These are phyloP conservation scores for Suillus placidus DNA, from an alignment of 768 basidiomycete genomes.

Conservation along the genomic window DNA sequence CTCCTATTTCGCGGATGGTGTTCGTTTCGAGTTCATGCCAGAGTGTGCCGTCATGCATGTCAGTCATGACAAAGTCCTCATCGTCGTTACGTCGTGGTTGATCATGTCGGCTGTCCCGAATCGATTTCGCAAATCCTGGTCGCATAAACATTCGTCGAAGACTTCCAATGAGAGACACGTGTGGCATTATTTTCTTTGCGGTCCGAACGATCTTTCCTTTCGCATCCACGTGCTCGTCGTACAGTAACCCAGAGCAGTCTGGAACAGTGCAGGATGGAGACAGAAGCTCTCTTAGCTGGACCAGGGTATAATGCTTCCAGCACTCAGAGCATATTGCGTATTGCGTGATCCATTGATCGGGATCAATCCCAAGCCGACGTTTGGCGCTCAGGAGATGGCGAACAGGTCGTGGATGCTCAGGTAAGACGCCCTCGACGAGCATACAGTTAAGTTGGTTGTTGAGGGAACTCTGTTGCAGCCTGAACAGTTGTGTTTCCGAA, in stretches of 20 bases:
- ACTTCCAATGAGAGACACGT: background rate
- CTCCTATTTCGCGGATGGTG: background rate
- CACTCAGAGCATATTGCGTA: constrained; percentile 9
- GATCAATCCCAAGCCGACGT: constrained; percentile 28
- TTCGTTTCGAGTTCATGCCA: background rate
- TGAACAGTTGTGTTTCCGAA: background rate
- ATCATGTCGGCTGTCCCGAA: background rate
- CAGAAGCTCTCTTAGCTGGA: background rate
- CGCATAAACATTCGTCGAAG: background rate
- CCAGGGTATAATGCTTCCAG: background rate
- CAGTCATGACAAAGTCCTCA: background rate
- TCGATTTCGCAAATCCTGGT: background rate
- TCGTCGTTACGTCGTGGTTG: background rate
- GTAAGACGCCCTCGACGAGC: constrained; percentile 8
- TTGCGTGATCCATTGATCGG: constrained; percentile 27
- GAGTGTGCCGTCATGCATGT: background rate
- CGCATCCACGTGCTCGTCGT: background rate
- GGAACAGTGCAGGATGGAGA: background rate
- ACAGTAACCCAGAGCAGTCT: background rate
- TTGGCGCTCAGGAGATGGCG: constrained; percentile 16
- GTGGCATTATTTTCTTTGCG: background rate
- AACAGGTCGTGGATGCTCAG: constrained; percentile 12
- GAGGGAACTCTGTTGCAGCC: background rate
- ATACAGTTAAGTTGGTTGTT: constrained; percentile 10
- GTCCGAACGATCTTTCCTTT: background rate